These are phyloP conservation scores for Noccaea caerulescens DNA, from an alignment of 345 rosid genomes.

Conservation along the genomic window DNA sequence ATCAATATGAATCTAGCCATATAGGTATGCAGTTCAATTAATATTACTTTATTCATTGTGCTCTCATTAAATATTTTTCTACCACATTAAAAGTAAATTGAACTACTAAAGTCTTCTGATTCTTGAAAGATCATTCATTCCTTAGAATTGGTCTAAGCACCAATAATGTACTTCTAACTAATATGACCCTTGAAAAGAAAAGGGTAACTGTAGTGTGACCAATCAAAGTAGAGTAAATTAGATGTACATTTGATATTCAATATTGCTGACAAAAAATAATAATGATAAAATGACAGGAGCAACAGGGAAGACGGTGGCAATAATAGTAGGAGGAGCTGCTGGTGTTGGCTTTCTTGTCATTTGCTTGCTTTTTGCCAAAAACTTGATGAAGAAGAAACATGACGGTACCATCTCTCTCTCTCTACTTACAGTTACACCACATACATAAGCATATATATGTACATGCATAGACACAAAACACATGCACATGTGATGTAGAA, in stretches of 20 bases:
- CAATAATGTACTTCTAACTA: constrained; percentile 5
- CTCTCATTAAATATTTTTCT: constrained; percentile 9
- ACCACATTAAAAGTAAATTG: constrained; percentile 1
- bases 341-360: constrained; percentile 89
- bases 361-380: constrained; percentile 77
- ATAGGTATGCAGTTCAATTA: constrained; percentile 3
- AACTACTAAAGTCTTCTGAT: neutral
- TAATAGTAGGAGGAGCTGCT: constrained; percentile 94
- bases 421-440: neutral
- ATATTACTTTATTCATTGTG: constrained; percentile 9
- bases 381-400: constrained; percentile 67
- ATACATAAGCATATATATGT: neutral
- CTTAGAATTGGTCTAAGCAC: constrained; percentile 24
- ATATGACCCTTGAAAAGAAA: neutral
- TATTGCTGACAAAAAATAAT: constrained; percentile 21
- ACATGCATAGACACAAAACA: constrained; percentile 25
- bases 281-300: constrained; percentile 59
- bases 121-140: neutral
- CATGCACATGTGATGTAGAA: constrained; percentile 37
- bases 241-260: constrained; percentile 5
- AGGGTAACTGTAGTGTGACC: too few species aligned
- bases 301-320: constrained; percentile 95
- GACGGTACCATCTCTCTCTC: constrained; percentile 33
- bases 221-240: neutral
- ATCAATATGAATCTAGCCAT: neutral